phyloP scores from a whole-genome alignment of 2,329 filamentous ascomycete genomes.

The Calonectria hawksworthii region DNA sequence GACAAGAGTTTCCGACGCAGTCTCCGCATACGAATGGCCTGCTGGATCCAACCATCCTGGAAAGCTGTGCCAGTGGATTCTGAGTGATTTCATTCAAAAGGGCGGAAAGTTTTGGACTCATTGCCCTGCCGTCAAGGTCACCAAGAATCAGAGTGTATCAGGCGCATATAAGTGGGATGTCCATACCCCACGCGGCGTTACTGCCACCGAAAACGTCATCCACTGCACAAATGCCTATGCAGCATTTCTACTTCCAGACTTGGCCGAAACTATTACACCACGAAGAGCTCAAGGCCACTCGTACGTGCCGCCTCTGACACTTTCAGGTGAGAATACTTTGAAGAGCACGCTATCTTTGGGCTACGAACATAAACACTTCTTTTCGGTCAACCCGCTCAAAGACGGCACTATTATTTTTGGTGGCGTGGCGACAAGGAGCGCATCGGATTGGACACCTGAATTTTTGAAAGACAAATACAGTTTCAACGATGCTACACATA shows the following conservation, averaged over 20 bases:
- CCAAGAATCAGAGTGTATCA: neutral
- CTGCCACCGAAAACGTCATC: constrained; percentile 18
- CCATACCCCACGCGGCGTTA: neutral
- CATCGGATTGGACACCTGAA: neutral
- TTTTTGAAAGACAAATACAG: neutral
- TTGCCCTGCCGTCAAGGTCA: constrained; percentile 2
- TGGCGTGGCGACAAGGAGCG: neutral
- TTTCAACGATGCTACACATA: neutral
- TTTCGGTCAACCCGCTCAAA: constrained; percentile 59
- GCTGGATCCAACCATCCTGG: constrained; percentile 63
- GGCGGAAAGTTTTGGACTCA: constrained; percentile 53
- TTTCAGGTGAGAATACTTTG: constrained; percentile 51
- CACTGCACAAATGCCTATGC: constrained; percentile 24
- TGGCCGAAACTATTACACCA: neutral
- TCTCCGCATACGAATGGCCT: constrained; percentile 66
- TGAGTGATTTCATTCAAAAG: constrained; percentile 52
- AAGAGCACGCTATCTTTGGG: constrained; percentile 60
- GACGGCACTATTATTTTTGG: neutral
- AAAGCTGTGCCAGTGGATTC: constrained; percentile 62
- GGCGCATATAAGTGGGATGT: neutral
- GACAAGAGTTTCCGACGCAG: constrained; percentile 53
- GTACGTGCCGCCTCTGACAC: constrained; percentile 48
- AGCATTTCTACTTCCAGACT: constrained; percentile 5
- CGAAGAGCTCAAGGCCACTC: neutral
- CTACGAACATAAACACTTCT: constrained; percentile 62